phyloP scores from a whole-genome alignment of 768 basidiomycete species.

The Boletales sp. region DNA sequence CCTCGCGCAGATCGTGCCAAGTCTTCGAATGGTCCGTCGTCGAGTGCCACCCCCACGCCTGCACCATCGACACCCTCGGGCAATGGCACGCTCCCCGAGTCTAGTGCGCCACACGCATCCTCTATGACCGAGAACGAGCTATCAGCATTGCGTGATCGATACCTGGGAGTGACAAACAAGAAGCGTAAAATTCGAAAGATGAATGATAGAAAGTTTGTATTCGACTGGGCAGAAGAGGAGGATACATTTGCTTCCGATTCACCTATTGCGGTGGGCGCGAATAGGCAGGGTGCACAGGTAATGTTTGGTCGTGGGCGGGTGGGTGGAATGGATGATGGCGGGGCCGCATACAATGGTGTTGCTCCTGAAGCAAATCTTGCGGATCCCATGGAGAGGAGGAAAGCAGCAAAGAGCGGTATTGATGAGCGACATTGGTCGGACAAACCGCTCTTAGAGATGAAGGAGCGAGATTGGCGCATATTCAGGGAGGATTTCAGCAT shows the following conservation, averaged over 20 bases:
- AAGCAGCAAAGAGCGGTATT: slow-evolving; percentile 73
- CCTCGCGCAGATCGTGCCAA: slow-evolving; percentile 75
- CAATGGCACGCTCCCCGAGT: slow-evolving; percentile 30
- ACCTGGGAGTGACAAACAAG: slow-evolving; percentile 92
- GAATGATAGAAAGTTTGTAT: slow-evolving; percentile 97
- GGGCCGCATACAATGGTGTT: slow-evolving; percentile 33
- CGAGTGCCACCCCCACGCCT: slow-evolving; percentile 45
- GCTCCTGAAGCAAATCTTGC: slow-evolving; percentile 55
- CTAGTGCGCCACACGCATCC: slow-evolving; percentile 44
- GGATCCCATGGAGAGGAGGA: slow-evolving; percentile 78
- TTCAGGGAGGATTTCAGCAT: slow-evolving; percentile 99
- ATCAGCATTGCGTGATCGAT: slow-evolving; percentile 81
- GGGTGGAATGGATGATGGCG: slow-evolving; percentile 84
- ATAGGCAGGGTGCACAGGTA: slow-evolving; percentile 77
- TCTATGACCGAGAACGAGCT: slow-evolving; percentile 82
- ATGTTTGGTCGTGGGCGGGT: slow-evolving; percentile 86
- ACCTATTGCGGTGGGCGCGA: slow-evolving; percentile 64
- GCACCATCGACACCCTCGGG: slow-evolving; percentile 39
- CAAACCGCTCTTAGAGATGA: slow-evolving; percentile 87
- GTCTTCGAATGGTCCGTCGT: slow-evolving; percentile 26
- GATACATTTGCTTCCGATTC: slow-evolving; percentile 85
- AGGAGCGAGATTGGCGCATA: slow-evolving; percentile 98
- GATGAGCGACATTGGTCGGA: slow-evolving; percentile 99
- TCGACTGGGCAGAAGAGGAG: slow-evolving; percentile 97
- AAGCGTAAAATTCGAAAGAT: slow-evolving; percentile 93